Evolutionary conservation across 768 basidiomycete genomes (phyloP).

Genomic region (Leucocoprinus leucothites): DNA sequence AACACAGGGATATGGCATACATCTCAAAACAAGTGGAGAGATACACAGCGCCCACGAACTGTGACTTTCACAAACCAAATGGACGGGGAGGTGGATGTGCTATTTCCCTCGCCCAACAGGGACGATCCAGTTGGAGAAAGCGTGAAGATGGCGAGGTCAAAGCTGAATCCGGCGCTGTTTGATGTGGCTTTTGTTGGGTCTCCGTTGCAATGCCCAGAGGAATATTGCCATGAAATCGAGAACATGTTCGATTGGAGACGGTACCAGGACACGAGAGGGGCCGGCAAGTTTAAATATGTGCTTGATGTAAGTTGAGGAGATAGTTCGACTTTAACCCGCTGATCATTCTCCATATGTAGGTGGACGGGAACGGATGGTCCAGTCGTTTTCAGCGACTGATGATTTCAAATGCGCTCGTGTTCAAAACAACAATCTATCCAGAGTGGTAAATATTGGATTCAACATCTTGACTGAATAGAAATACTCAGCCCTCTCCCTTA

Average conservation of each 20-base stretch:
- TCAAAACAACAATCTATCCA: slow-evolving; percentile 65
- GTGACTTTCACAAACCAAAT: slow-evolving; percentile 34
- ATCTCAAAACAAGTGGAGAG: slow-evolving; percentile 36
- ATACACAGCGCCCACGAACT: slow-evolving; percentile 43
- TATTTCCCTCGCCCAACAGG: slow-evolving; percentile 18
- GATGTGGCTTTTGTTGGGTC: slow-evolving; percentile 52
- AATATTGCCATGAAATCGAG: slow-evolving; percentile 40
- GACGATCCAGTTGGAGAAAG: slow-evolving; percentile 29
- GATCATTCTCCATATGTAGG: slow-evolving; percentile 21
- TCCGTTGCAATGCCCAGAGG: slow-evolving; percentile 34
- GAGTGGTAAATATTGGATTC: slow-evolving; percentile 50
- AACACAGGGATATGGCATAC: slow-evolving; percentile 57
- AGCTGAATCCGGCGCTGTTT: slow-evolving; percentile 46
- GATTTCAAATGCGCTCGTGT: slow-evolving; percentile 54
- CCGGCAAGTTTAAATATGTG: slow-evolving; percentile 54
- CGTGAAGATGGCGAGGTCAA: slow-evolving; percentile 24
- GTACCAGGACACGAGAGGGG: slow-evolving; percentile 30
- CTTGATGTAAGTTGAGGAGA: slow-evolving; percentile 40
- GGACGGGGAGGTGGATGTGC: slow-evolving; percentile 30
- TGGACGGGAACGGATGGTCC: slow-evolving; percentile 64
- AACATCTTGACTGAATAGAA: not conserved
- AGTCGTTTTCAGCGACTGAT: slow-evolving; percentile 59
- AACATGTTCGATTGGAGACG: slow-evolving; percentile 44
- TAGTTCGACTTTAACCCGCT: not conserved
- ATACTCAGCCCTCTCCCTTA: slow-evolving; percentile 14